Base-by-base conservation (phyloP, 148 eudicot genomes). In the Arctostaphylos glauca region DNA sequence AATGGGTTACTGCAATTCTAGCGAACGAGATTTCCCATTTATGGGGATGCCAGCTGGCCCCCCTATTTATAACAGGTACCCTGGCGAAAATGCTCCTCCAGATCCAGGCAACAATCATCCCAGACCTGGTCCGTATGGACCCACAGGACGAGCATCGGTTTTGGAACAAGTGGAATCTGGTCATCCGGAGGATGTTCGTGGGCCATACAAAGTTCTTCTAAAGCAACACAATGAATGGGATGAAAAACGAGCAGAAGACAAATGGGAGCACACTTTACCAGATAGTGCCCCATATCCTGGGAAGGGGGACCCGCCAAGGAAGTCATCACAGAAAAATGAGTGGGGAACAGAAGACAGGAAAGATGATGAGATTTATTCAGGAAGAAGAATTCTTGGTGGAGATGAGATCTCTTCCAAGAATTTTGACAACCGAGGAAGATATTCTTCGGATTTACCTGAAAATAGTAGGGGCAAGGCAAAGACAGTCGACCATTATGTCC, bases 21-120 rank as follows among this genome's bases (percentile, higher is more conserved):
- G 85, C 90, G 98, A 97, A 81, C 90, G 90, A 47, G 97, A 97
- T 79, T 78, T 89, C 84, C 89, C 97, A 54, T 91, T 84, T 82
- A 90, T 91, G 97, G 97, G 95, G 81, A 91, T 91, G 94, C 74
- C 93, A 80, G 87, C 90, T 77, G 89, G 88, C 10, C 93, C 93
- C 60, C 90, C 92, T 78, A 87, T 86, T 62, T 90, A 87, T 86
- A 89, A 90, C 60, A 91, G 93, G 87, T 88, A 88, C 80, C 81
- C 91, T 38, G 85, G 80, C 67, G 93, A 85, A 56, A 89, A 86
- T 86, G 84, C 86, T 83, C 84, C 86, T 83, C 84, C 90, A 68
- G 96, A 93, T 84, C 85, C 84, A 77, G 82, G 77, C 84, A 88
- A 88, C 84, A 82, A 88, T 78, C 92, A 87, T 86, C 89, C 89